Base-by-base conservation (phyloP, 2,329 filamentous ascomycete species). In the Trichoderma atroviride region DNA sequence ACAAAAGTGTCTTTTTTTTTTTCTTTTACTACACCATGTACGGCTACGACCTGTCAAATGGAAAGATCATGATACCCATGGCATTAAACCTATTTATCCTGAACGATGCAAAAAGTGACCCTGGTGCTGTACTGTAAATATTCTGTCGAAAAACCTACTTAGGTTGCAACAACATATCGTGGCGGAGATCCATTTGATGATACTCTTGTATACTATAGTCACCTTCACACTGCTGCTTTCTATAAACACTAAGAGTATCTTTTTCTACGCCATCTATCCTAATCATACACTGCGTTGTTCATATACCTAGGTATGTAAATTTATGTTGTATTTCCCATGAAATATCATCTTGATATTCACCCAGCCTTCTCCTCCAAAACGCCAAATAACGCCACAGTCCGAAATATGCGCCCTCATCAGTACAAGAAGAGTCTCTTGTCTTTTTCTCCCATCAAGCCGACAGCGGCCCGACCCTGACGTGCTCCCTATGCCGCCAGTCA, bases 391-490 rank as follows among this genome's bases (percentile, higher is more conserved):
- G 33, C 62, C 52, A 19, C 4, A 27, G 0, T 19, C 6, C 57
- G 37, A 27, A 33, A 29, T 31, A 64, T 40, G 52, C 24, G 40
- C 47, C 5, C 29, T 13, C 10, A 2, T 13, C 52, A 55, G 19
- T 55, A 29, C 11, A 29, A 19, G 3, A 31, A 31, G 24, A 11
- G 10, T 6, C 9, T 6, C 9, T 43, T 43, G 6, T 43, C 19
- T 43, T 19, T 43, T 4, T 2, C 37, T 9, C 37, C 16, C 40
- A 19, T 67, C n/a, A 81, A 16, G 71, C 71, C 37, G 70, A 65
- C 2, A 89, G 72, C 62, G 88, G 87, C 22, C 88, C 88, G 64
- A 90, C 86, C 11, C 78, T 78, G 3, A 91, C 88, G 37, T 75
- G 78, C 75, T 90, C 87, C 64, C 84, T 82, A 61, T 78, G 75